A percentile compares a stretch with the other conserved stretches of the same genome.
phyloP scores from a whole-genome alignment of 306 rosid species.

The Cicer bijugum region DNA sequence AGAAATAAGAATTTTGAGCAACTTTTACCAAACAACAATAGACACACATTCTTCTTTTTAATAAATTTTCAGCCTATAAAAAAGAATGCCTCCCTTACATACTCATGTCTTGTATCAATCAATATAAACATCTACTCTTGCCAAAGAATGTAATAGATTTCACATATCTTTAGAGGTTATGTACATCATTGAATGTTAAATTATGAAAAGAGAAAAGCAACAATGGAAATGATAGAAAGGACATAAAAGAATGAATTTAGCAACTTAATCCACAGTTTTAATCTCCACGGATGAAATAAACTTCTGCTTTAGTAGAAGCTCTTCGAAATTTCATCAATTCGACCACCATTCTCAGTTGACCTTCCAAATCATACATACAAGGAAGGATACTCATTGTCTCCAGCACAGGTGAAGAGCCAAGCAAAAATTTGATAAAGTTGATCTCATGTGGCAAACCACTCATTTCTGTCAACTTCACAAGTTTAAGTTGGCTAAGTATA shows the following conservation, averaged over 20 bases:
- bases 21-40: not conserved
- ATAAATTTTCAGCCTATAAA: no score
- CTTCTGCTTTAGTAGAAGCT: constrained; percentile 81
- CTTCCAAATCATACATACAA: constrained; percentile 56
- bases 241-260: not conserved
- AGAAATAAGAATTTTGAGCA: not conserved
- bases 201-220: not conserved
- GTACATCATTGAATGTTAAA: not conserved
- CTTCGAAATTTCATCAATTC: constrained; percentile 78
- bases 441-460: constrained; percentile 81
- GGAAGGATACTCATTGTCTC: constrained; percentile 74
- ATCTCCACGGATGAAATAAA: constrained; percentile 54
- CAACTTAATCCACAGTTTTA: constrained; percentile 33
- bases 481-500: constrained; percentile 60
- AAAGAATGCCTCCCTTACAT: not conserved
- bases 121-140: not conserved
- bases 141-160: not conserved
- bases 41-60: no score
- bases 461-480: constrained; percentile 80
- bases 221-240: not conserved
- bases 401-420: constrained; percentile 70
- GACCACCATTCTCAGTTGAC: constrained; percentile 66
- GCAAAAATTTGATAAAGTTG: constrained; percentile 77
- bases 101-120: not conserved
- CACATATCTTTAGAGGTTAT: not conserved